A percentile compares a stretch with the other conserved stretches of the same genome.
phyloP scores from a whole-genome alignment of 345 rosid species.

The Isatis tinctoria region DNA sequence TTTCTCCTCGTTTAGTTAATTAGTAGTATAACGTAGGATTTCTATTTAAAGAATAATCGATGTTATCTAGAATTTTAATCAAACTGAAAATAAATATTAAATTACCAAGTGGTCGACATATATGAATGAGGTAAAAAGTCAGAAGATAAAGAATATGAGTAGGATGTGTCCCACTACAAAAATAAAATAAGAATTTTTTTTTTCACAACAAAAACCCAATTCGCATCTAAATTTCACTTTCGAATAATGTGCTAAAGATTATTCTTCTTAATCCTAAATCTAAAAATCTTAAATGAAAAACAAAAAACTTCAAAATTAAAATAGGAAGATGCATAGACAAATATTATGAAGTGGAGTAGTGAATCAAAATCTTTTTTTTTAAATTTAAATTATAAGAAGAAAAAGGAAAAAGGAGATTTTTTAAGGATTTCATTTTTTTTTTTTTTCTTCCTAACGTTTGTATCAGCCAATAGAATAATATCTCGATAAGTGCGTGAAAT shows the following conservation, averaged over 20 bases:
- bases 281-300: neutral
- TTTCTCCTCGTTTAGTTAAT: neutral
- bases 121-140: neutral
- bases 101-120: neutral
- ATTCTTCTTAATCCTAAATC: neutral
- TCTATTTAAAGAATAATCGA: neutral
- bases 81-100: neutral
- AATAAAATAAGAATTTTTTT: neutral
- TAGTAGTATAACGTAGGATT: no score
- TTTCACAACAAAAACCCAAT: neutral
- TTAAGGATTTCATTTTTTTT: neutral
- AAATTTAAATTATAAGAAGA: no score
- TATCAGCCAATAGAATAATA: neutral
- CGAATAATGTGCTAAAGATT: neutral
- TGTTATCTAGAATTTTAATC: neutral
- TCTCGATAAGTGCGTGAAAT: neutral
- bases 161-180: neutral
- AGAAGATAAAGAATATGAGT: neutral
- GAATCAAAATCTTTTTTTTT: no score
- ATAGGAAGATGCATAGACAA: neutral
- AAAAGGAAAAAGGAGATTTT: no score
- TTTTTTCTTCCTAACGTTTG: neutral
- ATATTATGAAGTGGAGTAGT: neutral
- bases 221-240: neutral
- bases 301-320: no score